These are phyloP conservation scores for Fusarium illudens DNA, from an alignment of 2,329 filamentous ascomycete genomes.

Conservation along the genomic window DNA sequence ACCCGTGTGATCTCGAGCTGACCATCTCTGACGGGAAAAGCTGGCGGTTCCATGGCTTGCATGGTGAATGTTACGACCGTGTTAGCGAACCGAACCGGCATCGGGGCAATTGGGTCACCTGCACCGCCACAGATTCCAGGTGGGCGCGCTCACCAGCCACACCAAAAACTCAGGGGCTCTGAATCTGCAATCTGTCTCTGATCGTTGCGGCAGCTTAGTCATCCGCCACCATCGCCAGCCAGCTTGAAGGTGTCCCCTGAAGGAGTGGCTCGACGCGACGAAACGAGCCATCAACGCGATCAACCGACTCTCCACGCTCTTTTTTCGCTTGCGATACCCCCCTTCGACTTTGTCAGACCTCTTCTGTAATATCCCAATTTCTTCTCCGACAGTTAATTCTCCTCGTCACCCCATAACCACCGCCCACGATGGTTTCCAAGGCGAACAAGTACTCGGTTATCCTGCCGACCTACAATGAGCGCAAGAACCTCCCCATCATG, in stretches of 20 bases:
- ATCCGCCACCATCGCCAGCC: conserved; percentile 23
- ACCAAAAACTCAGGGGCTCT: conserved; percentile 28
- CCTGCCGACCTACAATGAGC: conserved; percentile 98
- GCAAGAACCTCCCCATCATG: conserved; percentile 95
- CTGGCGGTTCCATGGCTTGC: conserved; percentile 20
- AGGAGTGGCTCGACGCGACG: conserved; percentile 38
- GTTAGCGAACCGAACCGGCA: conserved; percentile 26
- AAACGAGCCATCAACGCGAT: conserved; percentile 33
- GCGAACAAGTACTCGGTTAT: conserved; percentile 93
- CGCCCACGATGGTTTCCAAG: conserved; percentile 56
- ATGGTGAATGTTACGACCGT: conserved; percentile 14
- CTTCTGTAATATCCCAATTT: background rate
- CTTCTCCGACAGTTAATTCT: conserved; percentile 7
- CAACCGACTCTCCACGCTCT: conserved; percentile 38
- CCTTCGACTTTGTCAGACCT: background rate
- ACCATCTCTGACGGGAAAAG: conserved; percentile 18
- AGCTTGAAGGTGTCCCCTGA: conserved; percentile 40
- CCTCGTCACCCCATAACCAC: conserved; percentile 2
- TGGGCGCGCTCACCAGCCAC: conserved; percentile 28
- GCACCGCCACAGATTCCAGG: background rate
- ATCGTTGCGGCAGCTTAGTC: conserved; percentile 34
- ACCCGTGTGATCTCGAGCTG: conserved; percentile 4
- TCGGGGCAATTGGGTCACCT: conserved; percentile 5
- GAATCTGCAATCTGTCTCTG: conserved; percentile 38
- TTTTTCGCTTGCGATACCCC: conserved; percentile 31